Percentiles rank a stretch among this genome's conserved stretches.
phyloP scores from a whole-genome alignment of 768 basidiomycete species.

The Lactarius vividus region DNA sequence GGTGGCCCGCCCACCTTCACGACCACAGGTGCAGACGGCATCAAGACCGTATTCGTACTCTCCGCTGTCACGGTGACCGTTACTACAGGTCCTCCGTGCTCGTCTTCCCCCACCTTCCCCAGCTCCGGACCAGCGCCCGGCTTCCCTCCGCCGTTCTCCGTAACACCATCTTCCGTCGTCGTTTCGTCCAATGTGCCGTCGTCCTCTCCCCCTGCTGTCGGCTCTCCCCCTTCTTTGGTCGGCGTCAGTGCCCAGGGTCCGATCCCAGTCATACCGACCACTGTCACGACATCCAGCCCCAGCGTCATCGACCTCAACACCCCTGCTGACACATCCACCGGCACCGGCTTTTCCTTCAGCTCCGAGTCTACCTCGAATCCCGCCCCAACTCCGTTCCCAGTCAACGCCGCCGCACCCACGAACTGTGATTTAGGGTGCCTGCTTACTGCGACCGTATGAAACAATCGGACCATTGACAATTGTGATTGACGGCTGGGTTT shows the following conservation, averaged over 20 bases:
- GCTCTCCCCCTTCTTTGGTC: background rate
- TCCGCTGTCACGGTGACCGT: conserved; percentile 5
- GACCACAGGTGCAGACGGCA: conserved; percentile 15
- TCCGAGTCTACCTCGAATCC: conserved; percentile 3
- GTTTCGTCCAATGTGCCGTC: background rate
- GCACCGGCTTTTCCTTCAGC: conserved; percentile 3
- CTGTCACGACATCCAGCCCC: background rate
- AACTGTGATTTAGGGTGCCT: conserved; percentile 1
- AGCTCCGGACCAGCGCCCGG: background rate
- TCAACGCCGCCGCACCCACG: background rate
- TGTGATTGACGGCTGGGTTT: background rate
- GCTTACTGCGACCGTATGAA: conserved; percentile 6
- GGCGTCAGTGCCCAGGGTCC: background rate
- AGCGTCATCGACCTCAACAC: conserved; percentile 8
- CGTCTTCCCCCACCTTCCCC: background rate
- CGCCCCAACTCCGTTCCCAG: conserved; percentile 1
- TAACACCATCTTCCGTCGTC: background rate
- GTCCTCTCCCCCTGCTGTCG: background rate
- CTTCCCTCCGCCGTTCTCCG: background rate
- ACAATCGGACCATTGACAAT: background rate
- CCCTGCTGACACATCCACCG: conserved; percentile 1
- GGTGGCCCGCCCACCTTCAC: conserved; percentile 4
- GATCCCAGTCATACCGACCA: background rate
- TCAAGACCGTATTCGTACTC: conserved; percentile 16
- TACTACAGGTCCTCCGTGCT: background rate